Conservation (phyloP, 441 rosid genomes). For the Erysimum cheiri region DNA sequence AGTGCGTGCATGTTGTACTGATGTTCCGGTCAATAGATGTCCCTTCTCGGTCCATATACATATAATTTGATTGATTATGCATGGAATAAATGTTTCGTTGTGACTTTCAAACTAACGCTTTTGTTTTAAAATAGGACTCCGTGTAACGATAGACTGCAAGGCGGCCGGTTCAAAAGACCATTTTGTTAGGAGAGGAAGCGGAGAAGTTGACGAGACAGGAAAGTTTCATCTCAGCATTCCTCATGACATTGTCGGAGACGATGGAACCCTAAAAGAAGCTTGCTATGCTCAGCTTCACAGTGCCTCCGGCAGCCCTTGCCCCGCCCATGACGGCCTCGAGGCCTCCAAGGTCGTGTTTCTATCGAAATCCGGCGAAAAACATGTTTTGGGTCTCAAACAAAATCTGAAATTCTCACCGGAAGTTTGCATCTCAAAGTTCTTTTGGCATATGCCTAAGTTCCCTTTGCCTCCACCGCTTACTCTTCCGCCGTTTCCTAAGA, state of each 20-base stretch:
- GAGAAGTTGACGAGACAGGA: conserved; percentile 65
- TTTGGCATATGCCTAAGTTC: conserved; percentile 58
- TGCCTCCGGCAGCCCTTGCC: conserved; percentile 64
- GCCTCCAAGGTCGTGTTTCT: conserved; percentile 63
- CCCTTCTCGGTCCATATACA: neutral
- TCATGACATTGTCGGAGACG: conserved; percentile 54
- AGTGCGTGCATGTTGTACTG: neutral
- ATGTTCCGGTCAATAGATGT: neutral
- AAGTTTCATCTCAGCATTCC: conserved; percentile 59
- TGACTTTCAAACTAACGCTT: neutral
- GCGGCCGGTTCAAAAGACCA: conserved; percentile 45
- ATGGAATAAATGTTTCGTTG: neutral
- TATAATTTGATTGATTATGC: neutral
- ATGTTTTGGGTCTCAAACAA: conserved; percentile 57
- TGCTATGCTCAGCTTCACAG: conserved; percentile 87
- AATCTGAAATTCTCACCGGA: conserved; percentile 66
- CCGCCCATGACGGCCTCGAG: conserved; percentile 53
- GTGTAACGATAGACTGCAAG: conserved; percentile 79
- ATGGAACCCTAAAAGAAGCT: conserved; percentile 62
- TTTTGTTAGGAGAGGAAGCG: conserved; percentile 56
- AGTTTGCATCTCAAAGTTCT: conserved; percentile 63
- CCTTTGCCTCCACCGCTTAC: conserved; percentile 45
- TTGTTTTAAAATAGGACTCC: conserved; percentile 58
- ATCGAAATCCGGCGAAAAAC: conserved; percentile 47
- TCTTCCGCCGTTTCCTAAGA: conserved; percentile 42